Conservation (phyloP, 768 basidiomycete genomes). For the Cystobasidium tubakii region DNA sequence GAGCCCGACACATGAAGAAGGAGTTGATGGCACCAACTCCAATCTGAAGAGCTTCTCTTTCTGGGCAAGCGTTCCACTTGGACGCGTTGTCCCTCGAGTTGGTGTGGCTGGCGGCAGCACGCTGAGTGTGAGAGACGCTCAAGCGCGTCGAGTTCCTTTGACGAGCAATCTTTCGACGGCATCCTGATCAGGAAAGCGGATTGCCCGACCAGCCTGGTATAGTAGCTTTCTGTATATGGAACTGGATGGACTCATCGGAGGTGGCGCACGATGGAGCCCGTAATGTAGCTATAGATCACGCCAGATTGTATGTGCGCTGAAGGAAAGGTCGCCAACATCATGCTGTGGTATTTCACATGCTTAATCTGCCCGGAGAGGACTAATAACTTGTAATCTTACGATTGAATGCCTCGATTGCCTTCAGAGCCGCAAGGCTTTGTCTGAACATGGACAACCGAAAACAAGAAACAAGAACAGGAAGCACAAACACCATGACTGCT, state of each 20-base stretch:
- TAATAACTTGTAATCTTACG: no score
- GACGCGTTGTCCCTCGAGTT: constrained; percentile 53
- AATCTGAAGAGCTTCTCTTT: constrained; percentile 61
- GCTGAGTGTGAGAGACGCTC: background rate
- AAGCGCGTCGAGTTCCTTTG: constrained; percentile 7
- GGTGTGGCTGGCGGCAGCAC: background rate
- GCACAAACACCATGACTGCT: background rate
- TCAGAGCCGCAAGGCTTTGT: no score
- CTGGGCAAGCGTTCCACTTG: constrained; percentile 75
- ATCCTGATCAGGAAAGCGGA: background rate
- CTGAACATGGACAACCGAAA: no score
- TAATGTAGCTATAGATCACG: background rate
- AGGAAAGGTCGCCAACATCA: background rate
- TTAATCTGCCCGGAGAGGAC: no score
- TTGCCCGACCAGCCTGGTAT: background rate
- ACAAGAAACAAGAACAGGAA: no score
- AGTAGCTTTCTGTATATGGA: no score
- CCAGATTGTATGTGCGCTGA: background rate
- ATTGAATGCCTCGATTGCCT: no score
- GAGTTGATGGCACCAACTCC: background rate
- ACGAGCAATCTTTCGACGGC: background rate
- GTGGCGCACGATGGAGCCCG: background rate
- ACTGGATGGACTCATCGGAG: no score
- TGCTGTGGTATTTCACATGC: no score
- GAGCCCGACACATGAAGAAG: background rate